Evolutionary conservation across 495 filamentous ascomycete genomes (phyloP).

Genomic region (Cercophora sp.): DNA sequence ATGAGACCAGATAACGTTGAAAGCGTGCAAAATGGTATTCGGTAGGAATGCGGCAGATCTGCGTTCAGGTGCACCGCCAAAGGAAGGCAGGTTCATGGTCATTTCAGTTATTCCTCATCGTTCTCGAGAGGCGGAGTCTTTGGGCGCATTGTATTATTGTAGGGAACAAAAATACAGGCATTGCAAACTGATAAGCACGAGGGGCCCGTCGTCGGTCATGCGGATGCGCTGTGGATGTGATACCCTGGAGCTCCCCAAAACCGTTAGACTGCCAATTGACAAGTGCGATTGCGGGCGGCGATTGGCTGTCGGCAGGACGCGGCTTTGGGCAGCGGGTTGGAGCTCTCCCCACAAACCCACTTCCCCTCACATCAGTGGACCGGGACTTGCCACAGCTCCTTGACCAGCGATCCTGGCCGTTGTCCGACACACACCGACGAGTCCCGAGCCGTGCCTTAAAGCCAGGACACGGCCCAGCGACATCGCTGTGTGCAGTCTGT

Average conservation of each 20-base stretch:
- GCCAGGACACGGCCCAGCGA: neutral
- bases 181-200: too few relatives aligned
- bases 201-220: neutral
- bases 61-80: too few relatives aligned
- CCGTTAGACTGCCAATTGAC: constrained; percentile 1
- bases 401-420: neutral
- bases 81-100: too few relatives aligned
- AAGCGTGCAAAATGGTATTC: constrained; percentile 13
- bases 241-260: neutral
- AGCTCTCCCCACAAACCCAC: neutral
- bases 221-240: too few relatives aligned
- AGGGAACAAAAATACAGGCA: constrained; percentile 17
- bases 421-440: too few relatives aligned
- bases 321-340: constrained; percentile 13
- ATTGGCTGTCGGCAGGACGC: constrained; percentile 21
- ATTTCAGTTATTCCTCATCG: constrained; percentile 9
- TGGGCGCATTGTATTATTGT: constrained; percentile 23
- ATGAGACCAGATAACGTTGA: constrained; percentile 9
- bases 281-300: neutral
- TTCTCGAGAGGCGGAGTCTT: constrained; percentile 11
- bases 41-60: neutral
- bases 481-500: neutral
- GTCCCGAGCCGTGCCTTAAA: neutral
- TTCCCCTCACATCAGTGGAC: neutral
- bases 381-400: neutral